A percentile compares a stretch with the other conserved stretches of the same genome.
Evolutionary conservation across 345 rosid species (phyloP).

Genomic region (Eucalyptus erythrocorys): DNA sequence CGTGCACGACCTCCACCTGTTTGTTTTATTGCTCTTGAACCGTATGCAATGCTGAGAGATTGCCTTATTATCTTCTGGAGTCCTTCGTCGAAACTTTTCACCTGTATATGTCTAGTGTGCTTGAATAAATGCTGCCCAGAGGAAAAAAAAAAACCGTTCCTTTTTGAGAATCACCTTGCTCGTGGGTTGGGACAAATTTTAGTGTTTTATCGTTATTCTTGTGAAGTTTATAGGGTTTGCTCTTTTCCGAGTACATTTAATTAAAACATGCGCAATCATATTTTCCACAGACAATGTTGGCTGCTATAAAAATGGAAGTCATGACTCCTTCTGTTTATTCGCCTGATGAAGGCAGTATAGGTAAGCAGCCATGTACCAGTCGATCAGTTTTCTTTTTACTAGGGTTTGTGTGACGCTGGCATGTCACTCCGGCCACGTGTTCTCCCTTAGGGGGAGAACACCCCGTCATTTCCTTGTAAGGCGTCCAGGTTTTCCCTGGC

Average conservation of each 20-base stretch:
- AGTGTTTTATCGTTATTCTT: neutral
- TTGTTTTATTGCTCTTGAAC: neutral
- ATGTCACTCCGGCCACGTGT: too few species aligned
- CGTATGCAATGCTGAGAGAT: neutral
- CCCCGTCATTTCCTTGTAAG: too few species aligned
- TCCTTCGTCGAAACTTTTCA: neutral
- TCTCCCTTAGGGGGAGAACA: too few species aligned
- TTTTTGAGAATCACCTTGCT: neutral
- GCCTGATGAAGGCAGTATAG: slow-evolving; percentile 73
- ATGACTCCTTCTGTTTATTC: slow-evolving; percentile 65
- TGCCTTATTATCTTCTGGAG: neutral
- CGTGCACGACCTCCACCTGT: neutral
- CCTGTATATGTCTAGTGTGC: neutral
- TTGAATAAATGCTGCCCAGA: neutral
- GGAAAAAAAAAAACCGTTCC: neutral
- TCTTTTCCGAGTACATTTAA: neutral
- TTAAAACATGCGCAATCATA: neutral
- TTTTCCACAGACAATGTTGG: slow-evolving; percentile 64
- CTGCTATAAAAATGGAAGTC: slow-evolving; percentile 91
- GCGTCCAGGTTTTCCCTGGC: too few species aligned
- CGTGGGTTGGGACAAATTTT: neutral
- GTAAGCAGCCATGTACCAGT: slow-evolving; percentile 13
- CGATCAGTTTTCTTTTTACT: neutral
- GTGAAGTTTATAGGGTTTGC: neutral
- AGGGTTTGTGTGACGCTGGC: neutral